Conservation (phyloP, 352 stramenopile species). For the Phytopythium vexans region DNA sequence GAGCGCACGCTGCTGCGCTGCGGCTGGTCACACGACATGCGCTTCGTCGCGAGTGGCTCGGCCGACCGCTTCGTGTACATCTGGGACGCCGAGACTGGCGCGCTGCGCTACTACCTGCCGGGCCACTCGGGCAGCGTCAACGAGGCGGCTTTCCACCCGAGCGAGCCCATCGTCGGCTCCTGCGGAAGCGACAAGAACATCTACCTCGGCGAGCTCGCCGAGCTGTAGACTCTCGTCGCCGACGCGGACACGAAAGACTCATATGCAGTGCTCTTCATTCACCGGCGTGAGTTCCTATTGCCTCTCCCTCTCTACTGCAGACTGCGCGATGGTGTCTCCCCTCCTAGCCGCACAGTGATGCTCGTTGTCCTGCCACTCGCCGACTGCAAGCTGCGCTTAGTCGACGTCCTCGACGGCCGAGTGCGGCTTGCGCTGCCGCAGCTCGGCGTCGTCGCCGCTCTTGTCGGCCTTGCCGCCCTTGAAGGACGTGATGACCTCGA, state of each 20-base stretch:
- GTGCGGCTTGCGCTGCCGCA: slow-evolving; percentile 55
- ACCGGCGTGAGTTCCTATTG: no score
- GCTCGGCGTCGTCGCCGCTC: slow-evolving; percentile 13
- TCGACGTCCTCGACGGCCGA: slow-evolving; percentile 77
- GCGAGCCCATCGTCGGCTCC: slow-evolving; percentile 80
- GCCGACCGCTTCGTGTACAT: slow-evolving; percentile 93
- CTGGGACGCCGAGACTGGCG: slow-evolving; percentile 90
- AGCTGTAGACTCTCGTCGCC: slow-evolving; percentile 22
- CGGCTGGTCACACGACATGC: slow-evolving; percentile 88
- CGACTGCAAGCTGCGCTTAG: slow-evolving; percentile 19
- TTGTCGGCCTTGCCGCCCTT: slow-evolving; percentile 4
- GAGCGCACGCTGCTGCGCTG: slow-evolving; percentile 93
- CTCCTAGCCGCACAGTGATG: no score
- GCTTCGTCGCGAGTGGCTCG: slow-evolving; percentile 84
- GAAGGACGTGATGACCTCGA: slow-evolving; percentile 54
- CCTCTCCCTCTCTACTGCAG: background rate
- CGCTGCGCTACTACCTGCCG: slow-evolving; percentile 92
- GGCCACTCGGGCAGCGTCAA: slow-evolving; percentile 95
- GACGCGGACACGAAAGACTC: background rate
- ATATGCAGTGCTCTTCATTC: background rate
- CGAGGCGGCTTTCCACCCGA: slow-evolving; percentile 90
- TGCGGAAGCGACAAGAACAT: slow-evolving; percentile 87
- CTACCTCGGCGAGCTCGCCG: slow-evolving; percentile 74
- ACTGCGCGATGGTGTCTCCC: background rate
- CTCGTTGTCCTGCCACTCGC: no score